A percentile compares a stretch with the other conserved stretches of the same genome.
Evolutionary conservation across 805 yeast species (phyloP).

Genomic region (Pichia nakasei): DNA sequence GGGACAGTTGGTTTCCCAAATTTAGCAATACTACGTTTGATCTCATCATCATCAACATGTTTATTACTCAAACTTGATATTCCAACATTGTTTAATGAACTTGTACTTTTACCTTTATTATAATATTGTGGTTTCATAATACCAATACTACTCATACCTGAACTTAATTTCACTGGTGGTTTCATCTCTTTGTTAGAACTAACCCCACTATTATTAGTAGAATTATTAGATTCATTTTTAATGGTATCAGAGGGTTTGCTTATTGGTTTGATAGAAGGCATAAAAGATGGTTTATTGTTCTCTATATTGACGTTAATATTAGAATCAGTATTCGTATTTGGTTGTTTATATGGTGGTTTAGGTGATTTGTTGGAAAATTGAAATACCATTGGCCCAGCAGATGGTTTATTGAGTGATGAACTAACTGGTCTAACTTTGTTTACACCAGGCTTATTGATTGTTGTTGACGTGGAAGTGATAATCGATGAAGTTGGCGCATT

Average conservation of each 20-base stretch:
- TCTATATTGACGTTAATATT: neutral
- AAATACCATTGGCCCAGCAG: constrained; percentile 3
- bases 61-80: neutral
- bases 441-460: no score
- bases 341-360: constrained; percentile 4
- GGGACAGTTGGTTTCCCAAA: constrained; percentile 3
- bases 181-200: no score
- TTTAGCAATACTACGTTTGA: constrained; percentile 2
- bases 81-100: neutral
- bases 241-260: neutral
- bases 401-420: neutral
- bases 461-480: no score
- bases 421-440: neutral
- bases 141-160: constrained; percentile 8
- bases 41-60: neutral
- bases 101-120: constrained; percentile 10
- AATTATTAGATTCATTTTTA: neutral
- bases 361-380: constrained; percentile 8
- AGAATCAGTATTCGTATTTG: neutral
- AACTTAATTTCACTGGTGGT: neutral
- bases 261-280: constrained; percentile 5
- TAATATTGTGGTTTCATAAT: constrained; percentile 22
- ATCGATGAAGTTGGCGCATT: neutral
- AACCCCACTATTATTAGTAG: neutral
- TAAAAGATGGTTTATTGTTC: constrained; percentile 9